phyloP scores from a whole-genome alignment of 139 green algal genomes.

The Picochlorum sp. region DNA sequence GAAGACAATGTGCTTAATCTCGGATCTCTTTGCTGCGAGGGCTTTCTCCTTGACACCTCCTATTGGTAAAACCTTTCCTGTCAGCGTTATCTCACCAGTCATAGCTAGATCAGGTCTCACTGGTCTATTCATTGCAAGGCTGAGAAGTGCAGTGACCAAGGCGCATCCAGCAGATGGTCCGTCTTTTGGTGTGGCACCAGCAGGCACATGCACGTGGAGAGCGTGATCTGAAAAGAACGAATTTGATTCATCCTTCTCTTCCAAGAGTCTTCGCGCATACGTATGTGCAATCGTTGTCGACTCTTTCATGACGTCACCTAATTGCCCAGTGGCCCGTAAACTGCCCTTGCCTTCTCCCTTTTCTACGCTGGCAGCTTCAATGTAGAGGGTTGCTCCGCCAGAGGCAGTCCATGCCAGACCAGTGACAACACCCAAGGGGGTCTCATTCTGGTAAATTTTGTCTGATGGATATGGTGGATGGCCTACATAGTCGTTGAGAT shows the following conservation, averaged over 20 bases:
- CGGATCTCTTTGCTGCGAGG: slow-evolving; percentile 69
- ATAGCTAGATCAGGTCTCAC: slow-evolving; percentile 75
- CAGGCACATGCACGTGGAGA: slow-evolving; percentile 92
- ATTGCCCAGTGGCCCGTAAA: slow-evolving; percentile 56
- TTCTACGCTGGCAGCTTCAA: slow-evolving; percentile 75
- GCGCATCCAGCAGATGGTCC: slow-evolving; percentile 82
- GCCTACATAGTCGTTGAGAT: slow-evolving; percentile 83
- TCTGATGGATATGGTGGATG: slow-evolving; percentile 83
- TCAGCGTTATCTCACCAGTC: slow-evolving; percentile 94
- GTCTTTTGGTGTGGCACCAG: slow-evolving; percentile 90
- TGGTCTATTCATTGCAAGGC: slow-evolving; percentile 65
- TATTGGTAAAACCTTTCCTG: slow-evolving; percentile 85
- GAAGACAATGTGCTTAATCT: slow-evolving; percentile 68
- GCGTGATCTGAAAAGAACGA: slow-evolving; percentile 48
- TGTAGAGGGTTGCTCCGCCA: slow-evolving; percentile 87
- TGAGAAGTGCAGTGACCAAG: slow-evolving; percentile 88
- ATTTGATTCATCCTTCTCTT: slow-evolving; percentile 3
- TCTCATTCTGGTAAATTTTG: slow-evolving; percentile 66
- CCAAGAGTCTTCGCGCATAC: slow-evolving; percentile 60
- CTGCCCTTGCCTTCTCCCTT: slow-evolving; percentile 52
- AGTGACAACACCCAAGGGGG: slow-evolving; percentile 85
- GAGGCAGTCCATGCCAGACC: slow-evolving; percentile 94
- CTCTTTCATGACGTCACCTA: slow-evolving; percentile 97
- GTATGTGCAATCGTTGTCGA: slow-evolving; percentile 85
- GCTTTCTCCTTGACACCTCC: slow-evolving; percentile 92